A percentile compares a stretch with the other conserved stretches of the same genome.
Evolutionary conservation across 73 alveolate genomes (phyloP).

Genomic region (Breviolum minutum): DNA sequence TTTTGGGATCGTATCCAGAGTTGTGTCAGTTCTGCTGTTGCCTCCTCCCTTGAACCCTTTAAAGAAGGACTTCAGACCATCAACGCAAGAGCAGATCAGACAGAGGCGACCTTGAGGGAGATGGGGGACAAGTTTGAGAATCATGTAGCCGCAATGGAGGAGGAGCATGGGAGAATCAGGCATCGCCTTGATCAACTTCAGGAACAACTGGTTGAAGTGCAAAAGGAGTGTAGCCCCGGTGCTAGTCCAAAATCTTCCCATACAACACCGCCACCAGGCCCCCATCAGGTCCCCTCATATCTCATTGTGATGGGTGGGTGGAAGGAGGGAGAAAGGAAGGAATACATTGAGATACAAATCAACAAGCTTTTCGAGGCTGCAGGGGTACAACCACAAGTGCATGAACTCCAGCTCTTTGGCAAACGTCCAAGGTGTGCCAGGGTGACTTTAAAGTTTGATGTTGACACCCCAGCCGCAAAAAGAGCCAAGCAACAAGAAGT

Average conservation of each 20-base stretch:
- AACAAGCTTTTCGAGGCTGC: background rate
- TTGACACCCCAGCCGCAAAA: background rate
- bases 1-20: background rate
- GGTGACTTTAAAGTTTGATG: background rate
- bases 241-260: background rate
- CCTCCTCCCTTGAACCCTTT: background rate
- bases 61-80: background rate
- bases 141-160: background rate
- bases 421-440: background rate
- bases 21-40: background rate
- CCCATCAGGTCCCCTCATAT: background rate
- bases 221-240: background rate
- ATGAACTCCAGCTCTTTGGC: background rate
- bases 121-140: background rate
- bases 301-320: background rate
- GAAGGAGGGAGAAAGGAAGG: background rate
- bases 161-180: background rate
- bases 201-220: background rate
- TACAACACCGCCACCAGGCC: background rate
- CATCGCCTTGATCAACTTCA: background rate
- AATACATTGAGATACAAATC: background rate
- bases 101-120: background rate
- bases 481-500: background rate
- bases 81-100: background rate
- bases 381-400: background rate